These are phyloP conservation scores for Trichocomaceae sp. DNA, from an alignment of 2,329 filamentous ascomycete species.

Conservation along the genomic window DNA sequence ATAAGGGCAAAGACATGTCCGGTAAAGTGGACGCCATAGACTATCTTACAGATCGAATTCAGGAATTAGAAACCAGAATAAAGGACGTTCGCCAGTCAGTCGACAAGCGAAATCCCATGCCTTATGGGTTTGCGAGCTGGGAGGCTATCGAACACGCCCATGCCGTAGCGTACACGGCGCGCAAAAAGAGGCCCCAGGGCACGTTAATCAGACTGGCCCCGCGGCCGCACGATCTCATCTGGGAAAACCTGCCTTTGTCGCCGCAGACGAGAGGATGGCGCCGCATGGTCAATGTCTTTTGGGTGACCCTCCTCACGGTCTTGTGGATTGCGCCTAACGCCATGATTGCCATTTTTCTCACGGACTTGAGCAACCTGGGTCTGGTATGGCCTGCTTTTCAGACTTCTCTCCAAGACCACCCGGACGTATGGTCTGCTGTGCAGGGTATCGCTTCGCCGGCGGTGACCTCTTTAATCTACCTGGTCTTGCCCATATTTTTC, in stretches of 20 bases:
- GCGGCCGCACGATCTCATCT: constrained; percentile 85
- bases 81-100: constrained; percentile 73
- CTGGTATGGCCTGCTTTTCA: constrained; percentile 72
- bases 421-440: constrained; percentile 71
- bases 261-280: constrained; percentile 64
- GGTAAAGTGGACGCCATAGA: constrained; percentile 89
- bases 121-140: constrained; percentile 93
- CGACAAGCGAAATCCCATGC: constrained; percentile 79
- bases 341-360: constrained; percentile 86
- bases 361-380: constrained; percentile 75
- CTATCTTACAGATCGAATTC: constrained; percentile 80
- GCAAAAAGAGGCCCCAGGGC: constrained; percentile 72
- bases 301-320: constrained; percentile 72
- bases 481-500: constrained; percentile 85
- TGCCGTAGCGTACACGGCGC: constrained; percentile 72
- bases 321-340: constrained; percentile 90
- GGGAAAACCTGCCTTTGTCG: constrained; percentile 79
- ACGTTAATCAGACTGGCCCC: constrained; percentile 74
- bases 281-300: constrained; percentile 71
- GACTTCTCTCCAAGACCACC: constrained; percentile 54
- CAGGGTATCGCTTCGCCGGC: constrained; percentile 90
- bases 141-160: constrained; percentile 83
- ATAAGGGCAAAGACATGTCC: constrained; percentile 60
- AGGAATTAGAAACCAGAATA: constrained; percentile 73
- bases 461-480: constrained; percentile 78